Conservation (phyloP, 352 stramenopile genomes). For the Globisporangium polare region DNA sequence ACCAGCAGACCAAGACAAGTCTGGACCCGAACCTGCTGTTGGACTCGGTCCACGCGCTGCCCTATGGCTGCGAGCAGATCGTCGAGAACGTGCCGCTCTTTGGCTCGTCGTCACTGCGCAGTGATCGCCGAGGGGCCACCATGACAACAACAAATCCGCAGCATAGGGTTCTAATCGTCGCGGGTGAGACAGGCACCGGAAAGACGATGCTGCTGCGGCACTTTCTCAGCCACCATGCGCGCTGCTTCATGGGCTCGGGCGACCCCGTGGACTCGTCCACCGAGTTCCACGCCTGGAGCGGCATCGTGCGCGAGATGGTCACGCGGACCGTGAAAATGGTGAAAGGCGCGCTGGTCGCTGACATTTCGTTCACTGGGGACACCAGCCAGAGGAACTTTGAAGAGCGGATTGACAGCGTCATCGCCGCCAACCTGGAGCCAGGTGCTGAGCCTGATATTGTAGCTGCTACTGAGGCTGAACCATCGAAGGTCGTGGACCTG, state of each 20-base stretch:
- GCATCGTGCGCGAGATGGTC: slow-evolving; percentile 41
- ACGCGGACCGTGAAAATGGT: slow-evolving; percentile 27
- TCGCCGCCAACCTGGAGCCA: neutral
- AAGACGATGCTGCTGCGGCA: slow-evolving; percentile 70
- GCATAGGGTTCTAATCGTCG: slow-evolving; percentile 51
- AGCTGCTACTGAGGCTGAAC: too few species aligned
- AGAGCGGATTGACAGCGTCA: slow-evolving; percentile 1
- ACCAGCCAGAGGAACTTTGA: neutral
- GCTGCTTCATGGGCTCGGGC: slow-evolving; percentile 50
- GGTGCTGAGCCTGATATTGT: neutral
- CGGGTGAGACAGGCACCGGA: slow-evolving; percentile 51
- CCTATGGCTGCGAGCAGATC: slow-evolving; percentile 49
- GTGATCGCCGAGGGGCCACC: neutral
- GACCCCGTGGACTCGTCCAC: slow-evolving; percentile 54
- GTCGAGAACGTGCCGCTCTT: slow-evolving; percentile 47
- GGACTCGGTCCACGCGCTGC: slow-evolving; percentile 27
- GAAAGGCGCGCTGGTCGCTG: neutral
- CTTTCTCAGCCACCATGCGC: slow-evolving; percentile 40
- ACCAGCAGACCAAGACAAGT: slow-evolving; percentile 26
- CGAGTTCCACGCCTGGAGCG: slow-evolving; percentile 57
- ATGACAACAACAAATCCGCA: neutral
- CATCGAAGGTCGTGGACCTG: neutral
- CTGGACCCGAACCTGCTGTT: slow-evolving; percentile 29
- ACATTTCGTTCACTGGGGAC: slow-evolving; percentile 1
- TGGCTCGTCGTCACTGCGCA: slow-evolving; percentile 20